Base-by-base conservation (phyloP, 2,329 filamentous ascomycete species). In the Hymenoscyphus albidus region DNA sequence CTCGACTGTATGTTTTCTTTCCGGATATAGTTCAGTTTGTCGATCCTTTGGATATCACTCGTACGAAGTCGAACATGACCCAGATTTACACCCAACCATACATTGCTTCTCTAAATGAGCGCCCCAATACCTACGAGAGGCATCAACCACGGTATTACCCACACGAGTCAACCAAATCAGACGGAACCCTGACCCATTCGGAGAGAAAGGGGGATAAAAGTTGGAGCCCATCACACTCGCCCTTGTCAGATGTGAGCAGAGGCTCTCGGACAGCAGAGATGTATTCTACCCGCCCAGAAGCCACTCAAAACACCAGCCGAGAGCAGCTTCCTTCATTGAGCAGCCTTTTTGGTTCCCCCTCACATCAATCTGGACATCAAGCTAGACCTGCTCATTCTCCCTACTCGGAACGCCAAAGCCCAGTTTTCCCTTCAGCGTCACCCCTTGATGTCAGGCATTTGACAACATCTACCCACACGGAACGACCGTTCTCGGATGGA, bases 311-410 rank as follows among this genome's bases (percentile, higher is more conserved):
- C 13, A 51, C 66, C 39, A 61, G 67, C 32, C 68, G 74, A 69
- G 74, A 76, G 67, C 70, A 71, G 32, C 67, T 76, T 3, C 74
- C 74, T 55, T 70, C 74, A 14, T 61, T 76, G 54, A 76, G 72
- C 61, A 75, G 74, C 64, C 58, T 76, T 7, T 74, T 76, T 70
- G 71, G 65, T 16, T 68, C 72, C 31, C 57, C 68, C 57, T 42
- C 67, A 61, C 67, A 67, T 56, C 69, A 63, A 62, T 64, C 38
- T 39, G 65, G 67, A 54, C 68, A 70, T 58, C 69, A 62, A 61
- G 64, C 38, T 42, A 65, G 67, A 54, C 68, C 70, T 31, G 63
- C 68, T 57, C 69, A 68, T 44, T 72, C 73, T n/a, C 69, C 74
- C 39, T 74, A 72, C 63, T 72, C 71, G 18, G 73, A 75, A 42